phyloP scores from a whole-genome alignment of 805 yeast genomes.

The Wickerhamiella australiensis region DNA sequence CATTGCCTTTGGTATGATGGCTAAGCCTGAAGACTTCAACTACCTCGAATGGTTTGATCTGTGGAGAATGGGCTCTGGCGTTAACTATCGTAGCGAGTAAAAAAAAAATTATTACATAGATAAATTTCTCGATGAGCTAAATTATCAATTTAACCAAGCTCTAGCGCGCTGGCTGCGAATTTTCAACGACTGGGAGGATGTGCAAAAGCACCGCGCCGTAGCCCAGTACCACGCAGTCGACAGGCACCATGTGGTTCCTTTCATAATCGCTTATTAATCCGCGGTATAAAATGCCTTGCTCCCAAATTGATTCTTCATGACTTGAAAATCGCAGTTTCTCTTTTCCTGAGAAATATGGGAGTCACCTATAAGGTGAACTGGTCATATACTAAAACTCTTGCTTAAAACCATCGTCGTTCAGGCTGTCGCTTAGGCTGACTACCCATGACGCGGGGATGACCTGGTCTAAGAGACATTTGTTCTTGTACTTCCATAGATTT shows the following conservation, averaged over 20 bases:
- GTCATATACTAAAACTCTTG: slow-evolving; percentile 35
- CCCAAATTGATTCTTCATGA: neutral
- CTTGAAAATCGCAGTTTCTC: slow-evolving; percentile 1
- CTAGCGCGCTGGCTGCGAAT: too few relatives aligned
- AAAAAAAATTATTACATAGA: neutral
- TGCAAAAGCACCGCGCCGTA: too few relatives aligned
- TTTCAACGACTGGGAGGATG: too few relatives aligned
- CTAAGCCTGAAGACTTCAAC: slow-evolving; percentile 36
- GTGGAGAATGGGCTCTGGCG: slow-evolving; percentile 37
- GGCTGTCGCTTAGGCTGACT: slow-evolving; percentile 59
- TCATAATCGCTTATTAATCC: neutral
- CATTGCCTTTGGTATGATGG: slow-evolving; percentile 71
- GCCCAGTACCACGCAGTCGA: too few relatives aligned
- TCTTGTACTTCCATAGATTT: too few relatives aligned
- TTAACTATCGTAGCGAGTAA: slow-evolving; percentile 11
- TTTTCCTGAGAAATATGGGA: slow-evolving; percentile 1
- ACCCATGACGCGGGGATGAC: slow-evolving; percentile 97
- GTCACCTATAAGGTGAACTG: slow-evolving; percentile 9
- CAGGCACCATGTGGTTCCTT: too few relatives aligned
- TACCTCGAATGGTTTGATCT: slow-evolving; percentile 43
- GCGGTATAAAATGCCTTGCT: neutral
- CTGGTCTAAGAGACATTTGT: slow-evolving; percentile 36
- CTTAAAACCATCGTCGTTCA: slow-evolving; percentile 98
- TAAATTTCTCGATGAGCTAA: neutral
- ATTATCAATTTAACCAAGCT: too few relatives aligned